Base-by-base conservation (phyloP, 768 basidiomycete species). In the Piloderma croceum region DNA sequence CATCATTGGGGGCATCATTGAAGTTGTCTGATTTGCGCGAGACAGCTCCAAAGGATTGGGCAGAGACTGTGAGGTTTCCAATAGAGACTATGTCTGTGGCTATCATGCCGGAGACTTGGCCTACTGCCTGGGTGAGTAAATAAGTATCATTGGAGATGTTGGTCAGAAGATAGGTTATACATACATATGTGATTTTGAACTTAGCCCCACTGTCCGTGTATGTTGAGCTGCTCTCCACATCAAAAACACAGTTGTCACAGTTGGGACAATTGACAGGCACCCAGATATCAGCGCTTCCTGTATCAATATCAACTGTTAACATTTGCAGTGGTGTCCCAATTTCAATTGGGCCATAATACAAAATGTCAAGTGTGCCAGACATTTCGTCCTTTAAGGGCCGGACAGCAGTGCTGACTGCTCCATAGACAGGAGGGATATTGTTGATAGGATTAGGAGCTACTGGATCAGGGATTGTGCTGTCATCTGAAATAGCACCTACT, bases 221-320 rank as follows among this genome's bases (percentile, higher is more conserved):
- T 4, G 76, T 71, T 4, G 54, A 58, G 49, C 77, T 80, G 13
- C 47, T 44, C 4, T 40, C 41, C 3, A 65, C 44, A 17, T 65
- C 43, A 44, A 72, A 78, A 40, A 67, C 65, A 10, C 38, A 53
- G 34, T 59, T 53, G 15, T 45, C 44, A 43, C 76, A 79, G 12
- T 47, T 25, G 1, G 34, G 11, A 49, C 76, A 77, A 32, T 52
- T 38, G 11, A 59, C 54, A 22, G 73, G 67, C 15, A 71, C 55
- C 77, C 81, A 84, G n/a, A 81, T 63, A 53, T 86, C 83, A 24
- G 74, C 65, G 6, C 76, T 79, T 36, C 83, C 80, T 3, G 83
- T 84, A 56, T 86, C 83, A 46, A 84, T 62, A 54, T 81, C 74
- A 23, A 84, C 68, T 3, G 68, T 63, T 13, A 84, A 50, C 17